Evolutionary conservation across 345 rosid genomes (phyloP), one percentile per base, ranked within the genome.

Genomic region (Eucalyptus sp.): DNA sequence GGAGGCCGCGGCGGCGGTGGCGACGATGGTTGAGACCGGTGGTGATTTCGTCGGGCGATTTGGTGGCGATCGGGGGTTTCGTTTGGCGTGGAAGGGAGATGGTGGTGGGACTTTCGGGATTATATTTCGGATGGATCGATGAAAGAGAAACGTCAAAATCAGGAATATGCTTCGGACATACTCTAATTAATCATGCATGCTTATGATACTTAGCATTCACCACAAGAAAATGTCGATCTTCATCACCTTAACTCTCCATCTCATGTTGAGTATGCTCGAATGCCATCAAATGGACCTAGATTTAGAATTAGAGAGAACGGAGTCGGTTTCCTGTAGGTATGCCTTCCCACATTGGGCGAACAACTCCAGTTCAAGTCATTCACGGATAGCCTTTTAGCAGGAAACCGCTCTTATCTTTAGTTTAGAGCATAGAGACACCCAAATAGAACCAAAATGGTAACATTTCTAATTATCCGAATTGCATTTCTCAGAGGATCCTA

Each of bases 241-340:
- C 24, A 20, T 68, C 0, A 68, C 6, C 4, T 68, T 17, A 33
- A 17, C 37, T 17, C 44, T 17, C 81, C 81, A 71, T 71, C 44
- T 68, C 80, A 33, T n/a, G 71, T n/a, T 2, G n/a, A n/a, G 41
- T 51, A 41, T 41, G 41, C 5, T 41, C 41, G 41, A 41, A 41
- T 41, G 41, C 41, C 41, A 41, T 41, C 41, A 41, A 41, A 41
- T 41, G 41, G 5, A 41, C 41, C 41, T 41, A 41, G 41, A 41
- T 5, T 41, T 41, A 41, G 41, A 41, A 41, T 41, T 1, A 41
- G 41, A 1, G 1, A 41, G 1, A 41, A 37, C 3, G 4, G 4
- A 41, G 41, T 41, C 5, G 5, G 41, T 41, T 41, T 41, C 4
- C 4, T 41, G 5, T 4, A 5, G 5, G 5, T 41, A 41, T 41